Evolutionary conservation across 1,284 basidiomycete species (phyloP), one percentile per base, ranked within the genome.

Genomic region (Leucoagaricus sp.): DNA sequence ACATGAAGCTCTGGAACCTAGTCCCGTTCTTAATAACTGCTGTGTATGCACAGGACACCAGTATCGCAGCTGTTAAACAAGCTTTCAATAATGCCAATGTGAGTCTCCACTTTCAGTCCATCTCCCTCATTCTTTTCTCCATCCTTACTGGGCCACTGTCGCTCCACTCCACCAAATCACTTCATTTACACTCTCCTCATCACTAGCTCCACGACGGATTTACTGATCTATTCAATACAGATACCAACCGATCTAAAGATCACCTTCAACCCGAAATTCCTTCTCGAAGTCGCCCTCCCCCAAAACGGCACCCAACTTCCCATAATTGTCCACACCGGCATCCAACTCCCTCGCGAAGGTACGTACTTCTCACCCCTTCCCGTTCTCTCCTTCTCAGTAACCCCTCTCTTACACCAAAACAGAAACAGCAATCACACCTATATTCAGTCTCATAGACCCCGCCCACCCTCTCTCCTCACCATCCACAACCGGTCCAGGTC

Each of bases 381-480:
- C 12, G 45, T 13, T 10, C 4, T 38, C 26, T 19, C 21, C 45
- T 25, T 4, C 36, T 15, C 4, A 51, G 23, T 54, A 13, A 41
- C 34, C 28, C 10, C 29, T 47, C 1, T 46, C 52, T 26, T 48
- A 31, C 42, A n/a, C 49, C n/a, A 36, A 23, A 31, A 15, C 62
- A 82, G 80, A 69, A 8, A 81, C 79, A 5, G 77, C 71, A 4
- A 72, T 71, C 0, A 74, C 75, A 1, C 79, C 80, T 4, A 63
- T 61, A 0, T 82, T 80, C 63, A 64, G 65, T 38, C 65, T 78
- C 25, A 49, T 63, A 17, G 72, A 69, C 17, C 48, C 64, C 28
- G 54, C 61, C 4, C 7, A 38, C 21, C 31, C 31, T 4, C 23
- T 33, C 2, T 15, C 15, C 1, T 4, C 19, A 21, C n/a, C n/a